Conservation (phyloP, 169 alveolate species). For the Plasmodium reichenowi region DNA sequence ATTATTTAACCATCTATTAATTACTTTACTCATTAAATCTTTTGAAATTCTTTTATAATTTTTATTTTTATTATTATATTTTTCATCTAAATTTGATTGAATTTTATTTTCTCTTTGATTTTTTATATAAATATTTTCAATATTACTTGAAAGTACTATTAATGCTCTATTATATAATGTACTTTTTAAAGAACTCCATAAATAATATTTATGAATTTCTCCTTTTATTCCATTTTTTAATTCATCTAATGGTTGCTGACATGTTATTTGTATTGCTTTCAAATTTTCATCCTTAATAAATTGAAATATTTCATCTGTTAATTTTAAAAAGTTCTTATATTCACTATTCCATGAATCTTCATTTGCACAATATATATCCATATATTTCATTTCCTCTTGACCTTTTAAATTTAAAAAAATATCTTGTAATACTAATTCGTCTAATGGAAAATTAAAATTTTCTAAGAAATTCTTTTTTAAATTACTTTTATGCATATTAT, state of each 20-base stretch:
- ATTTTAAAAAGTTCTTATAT: slow-evolving; percentile 64
- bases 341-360: slow-evolving; percentile 74
- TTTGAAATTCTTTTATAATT: slow-evolving; percentile 63
- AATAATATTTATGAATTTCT: slow-evolving; percentile 60
- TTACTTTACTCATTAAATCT: slow-evolving; percentile 78
- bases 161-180: slow-evolving; percentile 69
- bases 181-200: slow-evolving; percentile 71
- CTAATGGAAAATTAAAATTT: slow-evolving; percentile 76
- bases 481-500: slow-evolving; percentile 72
- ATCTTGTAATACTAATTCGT: slow-evolving; percentile 73
- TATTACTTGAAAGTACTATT: slow-evolving; percentile 68
- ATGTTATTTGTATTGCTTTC: slow-evolving; percentile 75
- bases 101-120: slow-evolving; percentile 75
- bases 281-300: slow-evolving; percentile 74
- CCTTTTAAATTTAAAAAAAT: slow-evolving; percentile 58
- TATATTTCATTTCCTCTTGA: slow-evolving; percentile 75
- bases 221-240: slow-evolving; percentile 68
- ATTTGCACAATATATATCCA: slow-evolving; percentile 76
- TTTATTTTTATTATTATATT: slow-evolving; percentile 20
- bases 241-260: slow-evolving; percentile 75
- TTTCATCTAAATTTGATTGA: slow-evolving; percentile 50
- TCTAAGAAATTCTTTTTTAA: slow-evolving; percentile 67
- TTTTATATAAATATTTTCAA: slow-evolving; percentile 74
- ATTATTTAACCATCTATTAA: slow-evolving; percentile 74
- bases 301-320: slow-evolving; percentile 64